Evolutionary conservation across 2,329 filamentous ascomycete genomes (phyloP).

Genomic region (Cordyceps pruinosa): DNA sequence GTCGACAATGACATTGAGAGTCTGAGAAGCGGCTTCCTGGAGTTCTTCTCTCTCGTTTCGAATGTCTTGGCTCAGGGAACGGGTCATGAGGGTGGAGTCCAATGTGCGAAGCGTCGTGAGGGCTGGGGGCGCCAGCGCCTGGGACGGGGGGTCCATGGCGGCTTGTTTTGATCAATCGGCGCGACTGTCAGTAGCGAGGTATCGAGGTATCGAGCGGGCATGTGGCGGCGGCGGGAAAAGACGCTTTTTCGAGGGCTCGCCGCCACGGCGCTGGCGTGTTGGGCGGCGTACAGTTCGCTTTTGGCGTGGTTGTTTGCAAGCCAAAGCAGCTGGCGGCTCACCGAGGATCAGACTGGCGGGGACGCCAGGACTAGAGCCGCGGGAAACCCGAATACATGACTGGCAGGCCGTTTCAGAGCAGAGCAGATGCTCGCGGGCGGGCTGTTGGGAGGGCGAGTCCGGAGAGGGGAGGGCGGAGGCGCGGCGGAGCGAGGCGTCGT

Average conservation of each 20-base stretch:
- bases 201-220: not conserved
- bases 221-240: not conserved
- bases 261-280: slow-evolving; percentile 4
- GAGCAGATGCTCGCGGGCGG: not conserved
- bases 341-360: slow-evolving; percentile 28
- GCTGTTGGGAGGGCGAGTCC: not conserved
- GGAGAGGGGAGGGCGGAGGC: not conserved
- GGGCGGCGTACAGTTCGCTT: not conserved
- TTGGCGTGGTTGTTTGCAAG: slow-evolving; percentile 13
- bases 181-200: not conserved
- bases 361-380: slow-evolving; percentile 41
- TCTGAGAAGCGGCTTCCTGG: slow-evolving; percentile 92
- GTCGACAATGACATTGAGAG: slow-evolving; percentile 92
- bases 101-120: slow-evolving; percentile 46
- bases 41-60: slow-evolving; percentile 89
- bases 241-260: not conserved
- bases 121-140: slow-evolving; percentile 43
- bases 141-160: slow-evolving; percentile 38
- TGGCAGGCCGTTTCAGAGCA: slow-evolving; percentile 15
- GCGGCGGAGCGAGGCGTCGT: not conserved
- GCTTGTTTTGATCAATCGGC: slow-evolving; percentile 12
- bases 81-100: slow-evolving; percentile 48
- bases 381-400: slow-evolving; percentile 41
- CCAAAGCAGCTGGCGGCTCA: slow-evolving; percentile 3
- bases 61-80: slow-evolving; percentile 78